These are phyloP conservation scores for Clausena lansium DNA, from an alignment of 345 rosid species.

Conservation along the genomic window DNA sequence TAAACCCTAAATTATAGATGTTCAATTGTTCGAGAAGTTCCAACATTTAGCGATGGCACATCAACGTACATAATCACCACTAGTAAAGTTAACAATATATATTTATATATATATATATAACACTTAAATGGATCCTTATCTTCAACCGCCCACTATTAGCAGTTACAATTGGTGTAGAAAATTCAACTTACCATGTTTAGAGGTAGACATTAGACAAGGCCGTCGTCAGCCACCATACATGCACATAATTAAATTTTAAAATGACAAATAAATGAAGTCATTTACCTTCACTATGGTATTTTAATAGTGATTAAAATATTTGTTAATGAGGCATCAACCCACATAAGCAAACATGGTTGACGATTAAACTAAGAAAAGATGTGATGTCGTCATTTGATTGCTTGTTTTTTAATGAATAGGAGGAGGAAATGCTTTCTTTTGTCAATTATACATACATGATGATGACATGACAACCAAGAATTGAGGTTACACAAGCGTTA, in stretches of 20 bases:
- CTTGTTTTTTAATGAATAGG: not conserved
- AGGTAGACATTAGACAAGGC: not conserved
- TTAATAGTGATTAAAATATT: not conserved
- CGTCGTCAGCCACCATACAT: not conserved
- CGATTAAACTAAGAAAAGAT: not conserved
- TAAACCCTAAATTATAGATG: not conserved
- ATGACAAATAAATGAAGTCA: not conserved
- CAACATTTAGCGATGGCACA: not conserved
- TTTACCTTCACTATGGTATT: not conserved
- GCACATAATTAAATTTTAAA: too few relatives aligned
- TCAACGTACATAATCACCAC: conserved; percentile 11
- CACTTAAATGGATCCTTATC: conserved; percentile 17
- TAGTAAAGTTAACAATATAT: not conserved
- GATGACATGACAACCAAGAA: not conserved
- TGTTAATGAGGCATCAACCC: not conserved
- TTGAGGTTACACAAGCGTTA: not conserved
- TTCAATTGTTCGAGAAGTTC: not conserved
- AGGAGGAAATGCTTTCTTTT: too few relatives aligned
- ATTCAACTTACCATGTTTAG: conserved; percentile 6
- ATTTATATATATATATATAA: not conserved
- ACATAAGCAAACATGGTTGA: not conserved
- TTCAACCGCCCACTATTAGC: conserved; percentile 2
- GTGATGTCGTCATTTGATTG: conserved; percentile 16
- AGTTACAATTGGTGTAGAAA: not conserved
- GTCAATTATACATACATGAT: not conserved